Evolutionary conservation across 768 basidiomycete species (phyloP), one percentile per base, ranked within the genome.

Genomic region (Naganishia antarctica): DNA sequence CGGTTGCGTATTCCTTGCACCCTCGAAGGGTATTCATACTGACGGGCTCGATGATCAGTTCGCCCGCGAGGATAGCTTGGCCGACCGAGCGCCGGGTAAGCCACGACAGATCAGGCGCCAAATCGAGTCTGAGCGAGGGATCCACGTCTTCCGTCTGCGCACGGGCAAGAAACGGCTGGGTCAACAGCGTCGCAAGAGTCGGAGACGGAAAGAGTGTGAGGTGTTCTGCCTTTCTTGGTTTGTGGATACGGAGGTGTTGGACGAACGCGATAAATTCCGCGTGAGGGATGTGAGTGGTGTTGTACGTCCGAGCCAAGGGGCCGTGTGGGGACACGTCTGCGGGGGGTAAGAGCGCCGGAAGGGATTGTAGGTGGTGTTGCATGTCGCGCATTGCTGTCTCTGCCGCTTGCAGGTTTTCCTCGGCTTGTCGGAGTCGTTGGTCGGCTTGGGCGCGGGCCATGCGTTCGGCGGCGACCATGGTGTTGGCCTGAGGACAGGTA

Each of bases 381-480:
- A 96, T 88, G 21, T 84, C 80, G 50, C 85, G 81, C 32, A 94
- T 88, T 4, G 87, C 87, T 66, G 91, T 89, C 76, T 94, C 92
- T 0, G 91, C 89, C n/a, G 85, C 84, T 69, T 83, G 85, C 65
- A 93, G 76, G 9, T 89, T 87, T 25, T 81, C 80, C 76, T 94
- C 89, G 12, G 90, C 86, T 32, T 86, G 85, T 64, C 84, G 83
- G 1, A 87, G 85, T 71, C 89, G 88, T 44, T 86, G 82, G 72
- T 91, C 78, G 83, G 81, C 88, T 86, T 66, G 81, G 73, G 87
- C 86, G 37, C 82, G 80, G 16, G 76, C 79, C 65, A 86, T 82
- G 16, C 92, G 84, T 23, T 93, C 94, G 74, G 91, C 88, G 0
- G 90, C 91, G n/a, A 98, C 94, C 96, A 99, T 99, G 6, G 83